Percentiles rank a stretch among this genome's conserved stretches.
Conservation (phyloP, 352 stramenopile species). For the Phytopythium sindhum region DNA sequence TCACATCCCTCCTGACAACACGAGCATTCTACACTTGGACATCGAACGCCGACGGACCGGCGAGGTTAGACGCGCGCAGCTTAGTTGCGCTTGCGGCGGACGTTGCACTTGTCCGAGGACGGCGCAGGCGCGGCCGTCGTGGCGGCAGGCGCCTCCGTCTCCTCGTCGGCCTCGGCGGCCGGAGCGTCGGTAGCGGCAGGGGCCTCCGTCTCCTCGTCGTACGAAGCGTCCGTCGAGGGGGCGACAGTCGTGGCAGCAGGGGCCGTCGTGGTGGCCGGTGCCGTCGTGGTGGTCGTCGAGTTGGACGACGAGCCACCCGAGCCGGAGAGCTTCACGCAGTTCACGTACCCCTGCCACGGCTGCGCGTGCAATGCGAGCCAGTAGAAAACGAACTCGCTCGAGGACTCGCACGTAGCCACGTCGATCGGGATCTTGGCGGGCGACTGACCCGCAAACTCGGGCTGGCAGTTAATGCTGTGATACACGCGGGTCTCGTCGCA, state of each 20-base stretch:
- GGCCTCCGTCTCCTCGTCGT: not conserved
- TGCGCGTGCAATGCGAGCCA: constrained; percentile 35
- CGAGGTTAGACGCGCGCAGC: not conserved
- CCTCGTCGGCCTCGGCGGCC: not conserved
- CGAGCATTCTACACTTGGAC: not conserved
- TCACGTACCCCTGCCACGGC: constrained; percentile 39
- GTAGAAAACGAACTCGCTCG: constrained; percentile 35
- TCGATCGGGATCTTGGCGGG: constrained; percentile 24
- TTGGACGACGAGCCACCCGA: constrained; percentile 3
- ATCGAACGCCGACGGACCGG: not conserved
- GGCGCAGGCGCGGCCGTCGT: not conserved
- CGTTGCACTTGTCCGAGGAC: constrained; percentile 8
- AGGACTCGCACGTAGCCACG: constrained; percentile 18
- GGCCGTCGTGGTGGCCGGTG: not conserved
- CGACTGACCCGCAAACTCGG: constrained; percentile 17
- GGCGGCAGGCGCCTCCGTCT: not conserved
- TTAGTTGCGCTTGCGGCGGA: constrained; percentile 8
- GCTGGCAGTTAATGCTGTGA: constrained; percentile 28
- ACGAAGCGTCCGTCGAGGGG: constrained; percentile 4
- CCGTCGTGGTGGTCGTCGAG: not conserved
- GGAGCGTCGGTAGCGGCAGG: not conserved
- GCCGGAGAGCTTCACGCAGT: constrained; percentile 15
- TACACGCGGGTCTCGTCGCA: constrained; percentile 37
- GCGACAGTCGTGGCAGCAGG: constrained; percentile 6
- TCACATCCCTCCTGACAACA: not conserved